Evolutionary conservation across 176 grass and related monocot genomes (phyloP).

Genomic region (Luzula sylvatica): DNA sequence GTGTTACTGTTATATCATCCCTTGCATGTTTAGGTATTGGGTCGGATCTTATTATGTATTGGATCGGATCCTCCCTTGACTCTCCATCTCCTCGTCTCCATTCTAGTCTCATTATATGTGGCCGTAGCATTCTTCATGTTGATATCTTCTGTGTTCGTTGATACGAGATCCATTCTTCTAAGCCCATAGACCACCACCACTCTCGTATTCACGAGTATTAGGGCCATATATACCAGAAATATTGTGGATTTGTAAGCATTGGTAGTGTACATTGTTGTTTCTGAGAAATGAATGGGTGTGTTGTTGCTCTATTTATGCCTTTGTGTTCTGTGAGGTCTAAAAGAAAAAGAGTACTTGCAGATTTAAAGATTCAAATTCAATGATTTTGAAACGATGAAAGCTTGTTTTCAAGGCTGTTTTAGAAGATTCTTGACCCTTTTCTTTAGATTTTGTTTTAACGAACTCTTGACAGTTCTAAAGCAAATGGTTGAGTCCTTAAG

Average conservation of each 20-base stretch:
- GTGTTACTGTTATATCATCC: neutral
- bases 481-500: slow-evolving; percentile 11
- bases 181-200: slow-evolving; percentile 18
- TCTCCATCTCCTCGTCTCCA: slow-evolving; percentile 19
- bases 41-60: slow-evolving; percentile 26
- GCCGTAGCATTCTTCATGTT: slow-evolving; percentile 1
- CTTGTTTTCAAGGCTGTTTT: slow-evolving; percentile 21
- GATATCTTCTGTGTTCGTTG: slow-evolving; percentile 9
- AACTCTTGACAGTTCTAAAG: slow-evolving; percentile 4
- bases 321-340: slow-evolving; percentile 18
- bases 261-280: slow-evolving; percentile 5
- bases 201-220: slow-evolving; percentile 5
- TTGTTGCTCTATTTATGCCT: slow-evolving; percentile 19
- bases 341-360: slow-evolving; percentile 22
- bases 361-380: slow-evolving; percentile 30
- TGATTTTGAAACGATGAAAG: slow-evolving; percentile 20
- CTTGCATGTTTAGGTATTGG: slow-evolving; percentile 9
- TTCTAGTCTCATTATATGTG: slow-evolving; percentile 10
- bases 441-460: neutral
- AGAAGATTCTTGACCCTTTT: slow-evolving; percentile 18
- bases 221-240: slow-evolving; percentile 10
- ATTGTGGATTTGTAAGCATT: slow-evolving; percentile 15
- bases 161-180: slow-evolving; percentile 5
- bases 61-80: slow-evolving; percentile 24
- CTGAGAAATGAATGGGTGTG: slow-evolving; percentile 9